phyloP scores from a whole-genome alignment of 2,329 filamentous ascomycete genomes.

The Calonectria pauciramosa region DNA sequence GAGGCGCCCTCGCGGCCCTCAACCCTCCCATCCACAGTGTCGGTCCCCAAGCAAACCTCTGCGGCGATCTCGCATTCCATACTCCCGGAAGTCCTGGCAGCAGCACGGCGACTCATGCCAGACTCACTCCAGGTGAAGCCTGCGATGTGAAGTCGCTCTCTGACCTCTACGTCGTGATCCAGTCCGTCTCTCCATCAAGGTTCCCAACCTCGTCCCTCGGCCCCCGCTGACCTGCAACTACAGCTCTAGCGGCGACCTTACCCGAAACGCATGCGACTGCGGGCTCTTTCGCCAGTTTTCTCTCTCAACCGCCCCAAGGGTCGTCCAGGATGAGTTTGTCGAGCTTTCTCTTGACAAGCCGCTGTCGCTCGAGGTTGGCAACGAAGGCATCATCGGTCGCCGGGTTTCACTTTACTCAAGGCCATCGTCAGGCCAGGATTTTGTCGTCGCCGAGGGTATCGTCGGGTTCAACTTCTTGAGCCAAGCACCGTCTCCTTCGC shows the following conservation, averaged over 20 bases:
- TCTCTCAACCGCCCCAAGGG: conserved; percentile 39
- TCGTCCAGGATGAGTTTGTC: conserved; percentile 38
- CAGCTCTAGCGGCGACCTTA: conserved; percentile 60
- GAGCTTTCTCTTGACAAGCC: conserved; percentile 55
- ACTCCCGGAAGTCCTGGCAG: conserved; percentile 55
- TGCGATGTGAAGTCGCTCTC: conserved; percentile 32
- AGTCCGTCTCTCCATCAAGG: conserved; percentile 51
- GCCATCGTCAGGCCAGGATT: conserved; percentile 37
- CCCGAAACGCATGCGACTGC: conserved; percentile 55
- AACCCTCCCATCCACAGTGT: conserved; percentile 44
- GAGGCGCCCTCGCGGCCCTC: conserved; percentile 62
- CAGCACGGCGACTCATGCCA: conserved; percentile 57
- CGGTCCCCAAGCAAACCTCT: conserved; percentile 27
- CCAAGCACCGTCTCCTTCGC: conserved; percentile 23
- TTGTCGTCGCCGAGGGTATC: conserved; percentile 62
- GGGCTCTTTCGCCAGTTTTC: conserved; percentile 57
- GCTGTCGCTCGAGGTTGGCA: conserved; percentile 59
- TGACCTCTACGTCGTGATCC: conserved; percentile 57
- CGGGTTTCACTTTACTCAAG: conserved; percentile 58
- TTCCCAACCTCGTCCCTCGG: no score
- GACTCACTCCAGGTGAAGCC: conserved; percentile 52
- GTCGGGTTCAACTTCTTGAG: conserved; percentile 61
- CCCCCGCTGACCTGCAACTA: conserved; percentile 20
- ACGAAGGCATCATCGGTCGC: conserved; percentile 62
- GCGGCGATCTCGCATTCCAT: conserved; percentile 60